Evolutionary conservation across 768 basidiomycete genomes (phyloP).

Genomic region (Obba rivulosa): DNA sequence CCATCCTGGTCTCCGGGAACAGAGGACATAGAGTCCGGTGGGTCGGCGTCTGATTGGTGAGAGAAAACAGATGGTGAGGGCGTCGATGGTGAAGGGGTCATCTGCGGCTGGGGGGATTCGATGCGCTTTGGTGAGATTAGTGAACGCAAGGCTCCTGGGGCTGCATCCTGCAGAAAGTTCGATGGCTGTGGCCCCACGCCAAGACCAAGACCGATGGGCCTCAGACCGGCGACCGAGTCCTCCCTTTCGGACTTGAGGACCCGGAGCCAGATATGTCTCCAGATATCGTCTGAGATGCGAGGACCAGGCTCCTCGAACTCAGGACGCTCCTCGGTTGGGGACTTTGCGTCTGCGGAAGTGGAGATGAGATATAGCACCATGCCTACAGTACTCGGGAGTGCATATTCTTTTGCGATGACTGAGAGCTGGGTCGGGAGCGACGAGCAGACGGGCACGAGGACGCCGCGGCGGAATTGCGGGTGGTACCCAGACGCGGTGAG

Average conservation of each 20-base stretch:
- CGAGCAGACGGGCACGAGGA: slow-evolving; percentile 80
- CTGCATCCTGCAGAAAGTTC: slow-evolving; percentile 27
- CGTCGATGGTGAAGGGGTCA: slow-evolving; percentile 40
- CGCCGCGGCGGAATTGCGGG: slow-evolving; percentile 74
- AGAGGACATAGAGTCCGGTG: slow-evolving; percentile 44
- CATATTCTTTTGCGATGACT: slow-evolving; percentile 91
- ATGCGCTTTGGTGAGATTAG: slow-evolving; percentile 39
- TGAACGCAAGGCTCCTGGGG: slow-evolving; percentile 34
- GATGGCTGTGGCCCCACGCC: slow-evolving; percentile 24
- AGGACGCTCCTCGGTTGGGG: slow-evolving; percentile 25
- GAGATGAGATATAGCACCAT: slow-evolving; percentile 77
- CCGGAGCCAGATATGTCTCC: slow-evolving; percentile 81
- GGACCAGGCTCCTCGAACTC: slow-evolving; percentile 59
- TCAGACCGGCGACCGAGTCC: slow-evolving; percentile 27
- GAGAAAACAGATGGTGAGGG: slow-evolving; percentile 29
- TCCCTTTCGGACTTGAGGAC: slow-evolving; percentile 58
- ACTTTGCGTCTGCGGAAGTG: slow-evolving; percentile 19
- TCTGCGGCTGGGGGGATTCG: slow-evolving; percentile 31
- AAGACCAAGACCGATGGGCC: slow-evolving; percentile 40
- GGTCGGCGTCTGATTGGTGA: slow-evolving; percentile 40
- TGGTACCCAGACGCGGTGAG: slow-evolving; percentile 69
- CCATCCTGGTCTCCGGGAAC: slow-evolving; percentile 22
- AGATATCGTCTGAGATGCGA: slow-evolving; percentile 79
- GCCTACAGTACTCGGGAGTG: slow-evolving; percentile 80
- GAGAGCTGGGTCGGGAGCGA: slow-evolving; percentile 77